These are phyloP conservation scores for Nannizziopsis arthrosporioides DNA, from an alignment of 2,329 filamentous ascomycete genomes.

Conservation along the genomic window DNA sequence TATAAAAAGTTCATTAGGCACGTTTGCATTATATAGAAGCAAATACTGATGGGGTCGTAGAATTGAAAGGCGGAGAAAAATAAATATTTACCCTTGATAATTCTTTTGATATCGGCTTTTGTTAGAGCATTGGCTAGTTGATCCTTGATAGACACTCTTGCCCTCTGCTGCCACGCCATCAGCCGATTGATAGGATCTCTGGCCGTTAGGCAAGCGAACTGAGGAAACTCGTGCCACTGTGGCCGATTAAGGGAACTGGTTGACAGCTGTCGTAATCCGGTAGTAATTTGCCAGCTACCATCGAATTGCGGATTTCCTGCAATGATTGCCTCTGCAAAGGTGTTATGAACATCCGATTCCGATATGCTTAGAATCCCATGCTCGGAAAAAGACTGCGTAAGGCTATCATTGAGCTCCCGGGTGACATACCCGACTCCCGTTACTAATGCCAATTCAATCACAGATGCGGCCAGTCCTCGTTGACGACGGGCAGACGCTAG, in stretches of 20 bases:
- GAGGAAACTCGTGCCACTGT: too few relatives aligned
- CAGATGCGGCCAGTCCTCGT: constrained; percentile 2
- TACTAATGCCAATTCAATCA: neutral
- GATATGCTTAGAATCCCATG: constrained; percentile 19
- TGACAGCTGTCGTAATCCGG: too few relatives aligned
- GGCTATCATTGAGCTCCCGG: too few relatives aligned
- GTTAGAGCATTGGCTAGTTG: constrained; percentile 1
- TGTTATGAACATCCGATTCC: constrained; percentile 42
- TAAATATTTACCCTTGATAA: neutral
- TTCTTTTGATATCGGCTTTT: neutral
- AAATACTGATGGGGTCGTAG: too few relatives aligned
- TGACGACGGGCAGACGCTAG: constrained; percentile 18
- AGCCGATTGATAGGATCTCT: too few relatives aligned
- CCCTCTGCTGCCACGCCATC: too few relatives aligned
- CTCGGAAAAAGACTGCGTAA: too few relatives aligned
- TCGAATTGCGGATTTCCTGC: constrained; percentile 28
- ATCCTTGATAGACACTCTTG: neutral
- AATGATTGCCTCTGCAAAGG: constrained; percentile 42
- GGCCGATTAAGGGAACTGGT: too few relatives aligned
- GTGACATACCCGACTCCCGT: neutral
- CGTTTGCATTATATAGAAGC: too few relatives aligned
- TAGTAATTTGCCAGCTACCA: neutral
- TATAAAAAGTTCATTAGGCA: too few relatives aligned
- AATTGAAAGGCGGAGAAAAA: too few relatives aligned
- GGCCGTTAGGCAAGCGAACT: too few relatives aligned